Percentiles rank a stretch among this genome's conserved stretches.
Conservation (phyloP, 768 basidiomycete species). For the Mycena galopus region DNA sequence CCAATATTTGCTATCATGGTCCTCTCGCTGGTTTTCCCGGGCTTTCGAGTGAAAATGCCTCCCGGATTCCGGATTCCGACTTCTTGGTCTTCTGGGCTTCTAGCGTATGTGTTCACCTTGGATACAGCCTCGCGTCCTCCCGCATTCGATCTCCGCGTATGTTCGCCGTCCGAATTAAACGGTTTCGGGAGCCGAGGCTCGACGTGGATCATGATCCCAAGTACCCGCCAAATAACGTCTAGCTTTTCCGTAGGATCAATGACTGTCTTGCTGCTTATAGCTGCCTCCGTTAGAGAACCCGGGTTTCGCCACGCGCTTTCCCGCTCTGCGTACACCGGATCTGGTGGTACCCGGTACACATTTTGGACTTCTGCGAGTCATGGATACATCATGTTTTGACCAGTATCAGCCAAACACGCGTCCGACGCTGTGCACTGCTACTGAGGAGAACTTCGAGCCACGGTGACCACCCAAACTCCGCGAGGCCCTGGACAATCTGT, state of each 20-base stretch:
- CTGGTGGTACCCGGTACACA: not conserved
- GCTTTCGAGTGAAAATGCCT: not conserved
- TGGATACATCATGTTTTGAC: no score
- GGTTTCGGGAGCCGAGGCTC: not conserved
- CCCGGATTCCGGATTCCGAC: not conserved
- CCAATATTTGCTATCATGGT: no score
- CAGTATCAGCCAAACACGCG: no score
- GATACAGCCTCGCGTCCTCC: not conserved
- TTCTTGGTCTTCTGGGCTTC: not conserved
- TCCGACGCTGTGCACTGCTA: no score
- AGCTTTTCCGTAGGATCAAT: not conserved
- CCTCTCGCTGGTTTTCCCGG: not conserved
- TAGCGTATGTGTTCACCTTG: not conserved
- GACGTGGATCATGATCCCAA: not conserved
- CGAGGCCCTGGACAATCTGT: no score
- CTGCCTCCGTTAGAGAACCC: not conserved
- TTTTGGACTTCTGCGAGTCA: not conserved
- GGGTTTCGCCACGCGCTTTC: constrained; percentile 1
- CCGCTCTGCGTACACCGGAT: not conserved
- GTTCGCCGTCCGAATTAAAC: not conserved
- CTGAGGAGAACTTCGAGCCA: no score
- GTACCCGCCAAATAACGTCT: not conserved
- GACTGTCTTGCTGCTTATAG: not conserved
- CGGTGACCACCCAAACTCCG: no score
- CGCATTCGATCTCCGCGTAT: not conserved